A percentile compares a stretch with the other conserved stretches of the same genome.
These are phyloP conservation scores for Plasmodium adleri DNA, from an alignment of 169 alveolate genomes.

Conservation along the genomic window DNA sequence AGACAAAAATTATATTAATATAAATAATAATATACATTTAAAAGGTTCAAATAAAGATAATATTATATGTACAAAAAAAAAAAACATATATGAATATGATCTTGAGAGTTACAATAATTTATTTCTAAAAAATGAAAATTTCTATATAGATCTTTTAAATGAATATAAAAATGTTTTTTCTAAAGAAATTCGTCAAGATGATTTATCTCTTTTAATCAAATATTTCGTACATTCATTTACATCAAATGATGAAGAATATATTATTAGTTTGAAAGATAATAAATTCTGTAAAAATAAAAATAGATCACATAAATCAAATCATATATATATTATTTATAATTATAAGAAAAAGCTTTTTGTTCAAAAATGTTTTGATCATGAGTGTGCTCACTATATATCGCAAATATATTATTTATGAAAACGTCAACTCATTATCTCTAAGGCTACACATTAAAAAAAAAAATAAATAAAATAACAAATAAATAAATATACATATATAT, in stretches of 20 bases:
- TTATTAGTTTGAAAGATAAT: conserved; percentile 60
- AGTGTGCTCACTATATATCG: conserved; percentile 50
- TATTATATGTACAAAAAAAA: conserved; percentile 39
- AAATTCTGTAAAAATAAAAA: conserved; percentile 72
- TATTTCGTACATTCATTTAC: conserved; percentile 59
- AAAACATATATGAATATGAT: neutral
- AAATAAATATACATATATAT: no score
- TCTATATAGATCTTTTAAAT: conserved; percentile 29
- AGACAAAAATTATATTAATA: neutral
- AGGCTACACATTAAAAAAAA: no score
- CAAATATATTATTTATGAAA: conserved; percentile 37
- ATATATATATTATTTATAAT: conserved; percentile 68
- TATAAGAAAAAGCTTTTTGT: conserved; percentile 42
- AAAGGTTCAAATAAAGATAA: conserved; percentile 26
- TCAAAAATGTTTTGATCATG: conserved; percentile 73
- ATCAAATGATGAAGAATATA: conserved; percentile 43
- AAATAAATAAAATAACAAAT: no score
- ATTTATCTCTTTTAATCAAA: conserved; percentile 13
- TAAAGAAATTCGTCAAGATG: conserved; percentile 8
- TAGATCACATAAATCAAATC: conserved; percentile 71
- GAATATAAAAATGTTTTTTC: conserved; percentile 34
- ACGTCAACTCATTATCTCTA: neutral
- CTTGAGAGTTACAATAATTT: conserved; percentile 37
- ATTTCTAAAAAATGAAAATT: conserved; percentile 43
- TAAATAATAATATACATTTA: neutral